Base-by-base conservation (phyloP, 2,329 filamentous ascomycete genomes). In the Colletotrichum limetticola region DNA sequence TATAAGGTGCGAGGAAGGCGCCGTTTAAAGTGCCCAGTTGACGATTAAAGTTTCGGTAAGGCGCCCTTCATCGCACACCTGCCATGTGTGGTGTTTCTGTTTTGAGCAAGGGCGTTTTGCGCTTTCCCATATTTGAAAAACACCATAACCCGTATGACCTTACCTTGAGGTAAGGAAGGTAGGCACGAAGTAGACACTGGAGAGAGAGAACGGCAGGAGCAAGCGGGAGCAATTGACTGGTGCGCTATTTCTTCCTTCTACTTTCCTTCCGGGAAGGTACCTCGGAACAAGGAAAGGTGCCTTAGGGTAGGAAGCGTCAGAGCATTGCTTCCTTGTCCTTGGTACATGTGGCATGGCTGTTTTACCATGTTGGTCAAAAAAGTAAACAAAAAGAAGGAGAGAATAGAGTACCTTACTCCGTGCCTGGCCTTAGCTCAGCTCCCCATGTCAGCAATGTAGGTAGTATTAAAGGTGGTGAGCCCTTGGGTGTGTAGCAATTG, bases 1-100 rank as follows among this genome's bases (percentile, higher is more conserved):
- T 19, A 49, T 49, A 49, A 49, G 42, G 42, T 49, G 68, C 4
- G 49, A 46, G 37, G 35, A 66, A 35, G 62, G 28, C 24, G 14
- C 26, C 7, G 14, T 32, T 16, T 19, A 26, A 46, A 37, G 55
- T 24, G 49, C 49, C 26, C 8, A n/a, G 22, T 46, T 26, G 22
- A 37, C 35, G 42, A 12, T 59, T 72, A 72, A 61, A 66, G 65
- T 68, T 72, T 72, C 53, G 58, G 60, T n/a, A 69, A 53, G n/a
- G 60, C 59, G 60, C 14, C 59, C 60, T 52, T 32, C 66, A 60
- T 55, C 22, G 46, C 46, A 28, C 46, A 46, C 32, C 35, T 69
- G 66, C 66, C 70, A 65, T 70, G 59, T 72, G 65, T 37, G 65
- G 58, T n/a, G 42, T 30, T 35, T 71, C 64, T 49, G 22, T 67